phyloP scores from a whole-genome alignment of 352 stramenopile species.

The Thraustochytrium sp. region DNA sequence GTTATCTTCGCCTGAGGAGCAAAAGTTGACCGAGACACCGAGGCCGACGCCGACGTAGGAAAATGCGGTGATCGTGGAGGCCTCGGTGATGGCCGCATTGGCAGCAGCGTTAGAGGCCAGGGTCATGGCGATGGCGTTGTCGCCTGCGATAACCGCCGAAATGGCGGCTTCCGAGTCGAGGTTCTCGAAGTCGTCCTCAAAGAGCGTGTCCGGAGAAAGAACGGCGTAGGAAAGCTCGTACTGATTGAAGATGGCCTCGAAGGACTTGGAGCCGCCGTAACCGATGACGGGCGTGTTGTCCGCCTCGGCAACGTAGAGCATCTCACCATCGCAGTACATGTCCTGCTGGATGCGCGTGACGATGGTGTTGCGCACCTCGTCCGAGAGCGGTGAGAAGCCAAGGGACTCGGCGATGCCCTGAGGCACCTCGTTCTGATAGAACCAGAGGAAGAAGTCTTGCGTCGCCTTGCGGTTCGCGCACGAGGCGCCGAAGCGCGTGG shows the following conservation, averaged over 20 bases:
- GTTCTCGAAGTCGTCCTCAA: background rate
- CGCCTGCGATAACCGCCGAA: too few relatives aligned
- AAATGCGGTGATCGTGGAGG: background rate
- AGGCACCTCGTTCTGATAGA: constrained; percentile 42
- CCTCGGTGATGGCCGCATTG: background rate
- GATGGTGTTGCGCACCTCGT: background rate
- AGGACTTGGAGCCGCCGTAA: background rate
- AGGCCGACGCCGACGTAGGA: background rate
- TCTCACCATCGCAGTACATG: constrained; percentile 9
- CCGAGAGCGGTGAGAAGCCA: background rate
- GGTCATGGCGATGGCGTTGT: background rate
- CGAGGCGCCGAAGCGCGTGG: background rate
- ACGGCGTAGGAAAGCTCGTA: constrained; percentile 24
- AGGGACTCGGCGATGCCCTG: background rate
- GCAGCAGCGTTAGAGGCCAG: background rate
- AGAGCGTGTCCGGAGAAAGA: background rate
- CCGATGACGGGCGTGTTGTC: background rate
- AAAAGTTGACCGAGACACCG: constrained; percentile 14
- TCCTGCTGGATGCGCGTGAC: background rate
- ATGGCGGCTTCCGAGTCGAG: background rate
- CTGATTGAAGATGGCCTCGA: constrained; percentile 7
- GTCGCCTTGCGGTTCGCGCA: constrained; percentile 11
- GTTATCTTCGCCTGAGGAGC: background rate
- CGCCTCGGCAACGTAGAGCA: background rate
- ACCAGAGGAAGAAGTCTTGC: constrained; percentile 45